Evolutionary conservation across 441 rosid genomes (phyloP), one percentile per base, ranked within the genome.

Genomic region (Bruguiera hainesii): DNA sequence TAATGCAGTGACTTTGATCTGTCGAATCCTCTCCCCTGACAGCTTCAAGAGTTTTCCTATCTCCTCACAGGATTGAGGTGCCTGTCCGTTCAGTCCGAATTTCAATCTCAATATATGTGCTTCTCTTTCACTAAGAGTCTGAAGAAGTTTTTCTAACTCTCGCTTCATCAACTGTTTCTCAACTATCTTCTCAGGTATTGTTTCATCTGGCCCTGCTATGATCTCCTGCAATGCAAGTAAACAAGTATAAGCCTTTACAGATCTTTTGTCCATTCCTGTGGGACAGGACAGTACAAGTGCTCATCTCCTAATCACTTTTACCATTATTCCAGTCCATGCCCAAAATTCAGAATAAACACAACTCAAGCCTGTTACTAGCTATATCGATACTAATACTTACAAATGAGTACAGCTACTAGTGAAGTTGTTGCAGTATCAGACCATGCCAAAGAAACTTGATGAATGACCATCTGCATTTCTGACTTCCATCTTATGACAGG

Each of bases 21-120:
- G 90, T 59, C 90, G 76, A 60, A 83, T 68, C 57, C 90, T 78
- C 61, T 83, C 90, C 67, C 87, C 75, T 3, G 83, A 76, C 64
- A 83, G 83, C 75, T 77, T 82, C 76, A 80, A 26, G 10, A 71
- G 62, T 75, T 58, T 75, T 7, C 87, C 85, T 31, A 82, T 83
- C 74, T 83, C 85, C 69, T 80, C 80, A 33, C 74, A 80, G 2
- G 90, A 76, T 77, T 65, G 72, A 23, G 83, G 86, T 49, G 82
- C 71, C 61, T 78, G 73, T 60, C 87, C 90, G 19, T 77, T 74
- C 31, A 82, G 74, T 31, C 87, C 87, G 35, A 77, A 83, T 70
- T 67, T 70, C 7, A 76, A 78, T 76, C 81, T 80, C 66, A 85
- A 39, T 56, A 83, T 65, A 35, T 67, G 58, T 57, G 80, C 81